Conservation (phyloP, 306 rosid genomes). For the Trichosanthes truncata region DNA sequence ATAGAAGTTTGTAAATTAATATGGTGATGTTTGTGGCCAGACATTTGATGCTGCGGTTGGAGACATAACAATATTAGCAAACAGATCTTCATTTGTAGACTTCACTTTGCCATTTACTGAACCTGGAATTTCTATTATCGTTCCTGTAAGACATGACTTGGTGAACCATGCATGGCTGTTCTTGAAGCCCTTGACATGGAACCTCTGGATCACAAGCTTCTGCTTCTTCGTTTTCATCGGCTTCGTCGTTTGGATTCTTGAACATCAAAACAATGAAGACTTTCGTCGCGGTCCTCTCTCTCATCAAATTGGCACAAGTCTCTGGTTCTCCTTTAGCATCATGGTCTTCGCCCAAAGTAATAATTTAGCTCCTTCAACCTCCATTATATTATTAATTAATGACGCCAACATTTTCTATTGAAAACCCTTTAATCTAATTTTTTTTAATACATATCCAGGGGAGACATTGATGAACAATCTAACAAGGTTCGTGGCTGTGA, state of each 20-base stretch:
- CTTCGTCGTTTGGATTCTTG: slow-evolving; percentile 47
- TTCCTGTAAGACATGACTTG: slow-evolving; percentile 21
- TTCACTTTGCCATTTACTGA: slow-evolving; percentile 48
- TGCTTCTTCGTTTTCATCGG: slow-evolving; percentile 36
- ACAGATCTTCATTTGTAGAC: slow-evolving; percentile 42
- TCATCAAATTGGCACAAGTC: slow-evolving; percentile 47
- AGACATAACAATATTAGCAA: slow-evolving; percentile 24
- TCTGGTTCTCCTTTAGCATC: slow-evolving; percentile 56
- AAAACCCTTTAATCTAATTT: no score
- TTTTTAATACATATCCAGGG: slow-evolving; percentile 5
- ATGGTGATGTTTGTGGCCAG: slow-evolving; percentile 15
- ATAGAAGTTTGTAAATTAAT: neutral
- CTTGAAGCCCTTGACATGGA: slow-evolving; percentile 44
- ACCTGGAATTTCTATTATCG: slow-evolving; percentile 48
- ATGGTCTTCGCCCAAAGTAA: slow-evolving; percentile 45
- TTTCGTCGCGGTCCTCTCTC: no score
- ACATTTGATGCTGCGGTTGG: slow-evolving; percentile 30
- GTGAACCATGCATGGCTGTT: slow-evolving; percentile 47
- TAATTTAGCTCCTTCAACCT: neutral
- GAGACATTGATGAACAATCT: slow-evolving; percentile 40
- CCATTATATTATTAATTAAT: no score
- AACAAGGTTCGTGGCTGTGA: slow-evolving; percentile 40
- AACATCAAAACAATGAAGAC: slow-evolving; percentile 32
- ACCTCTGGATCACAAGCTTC: slow-evolving; percentile 33
- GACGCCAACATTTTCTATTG: no score